Evolutionary conservation across 495 filamentous ascomycete genomes (phyloP).

Genomic region (Penicillium egyptiacum): DNA sequence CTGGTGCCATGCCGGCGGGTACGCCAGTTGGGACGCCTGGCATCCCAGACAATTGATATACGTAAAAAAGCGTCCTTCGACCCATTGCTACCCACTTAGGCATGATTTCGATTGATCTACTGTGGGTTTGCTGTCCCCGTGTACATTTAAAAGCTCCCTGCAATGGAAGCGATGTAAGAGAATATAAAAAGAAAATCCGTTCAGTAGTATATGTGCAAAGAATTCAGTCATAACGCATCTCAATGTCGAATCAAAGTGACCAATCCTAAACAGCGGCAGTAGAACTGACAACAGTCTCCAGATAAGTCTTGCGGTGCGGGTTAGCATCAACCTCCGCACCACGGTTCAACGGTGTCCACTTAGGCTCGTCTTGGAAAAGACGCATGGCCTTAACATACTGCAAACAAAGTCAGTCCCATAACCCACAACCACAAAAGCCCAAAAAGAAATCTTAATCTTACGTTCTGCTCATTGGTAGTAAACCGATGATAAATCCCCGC

Average conservation of each 20-base stretch:
- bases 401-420: conserved; percentile 19
- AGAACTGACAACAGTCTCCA: conserved; percentile 41
- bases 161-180: background rate
- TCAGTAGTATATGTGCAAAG: conserved; percentile 12
- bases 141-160: background rate
- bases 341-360: conserved; percentile 95
- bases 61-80: background rate
- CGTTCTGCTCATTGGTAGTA: conserved; percentile 87
- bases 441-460: conserved; percentile 58
- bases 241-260: conserved; percentile 8
- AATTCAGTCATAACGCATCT: conserved; percentile 24
- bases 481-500: conserved; percentile 98
- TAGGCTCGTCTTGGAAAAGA: conserved; percentile 97
- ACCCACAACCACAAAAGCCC: background rate
- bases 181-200: background rate
- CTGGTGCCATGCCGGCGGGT: conserved; percentile 32
- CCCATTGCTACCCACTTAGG: background rate
- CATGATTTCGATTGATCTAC: background rate
- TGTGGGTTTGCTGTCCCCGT: background rate
- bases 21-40: conserved; percentile 11
- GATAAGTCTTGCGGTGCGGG: conserved; percentile 71
- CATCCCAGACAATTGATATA: background rate
- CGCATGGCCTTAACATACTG: conserved; percentile 96
- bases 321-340: conserved; percentile 76
- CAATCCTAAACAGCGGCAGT: conserved; percentile 31